These are phyloP conservation scores for Diaporthe velutina DNA, from an alignment of 2,329 filamentous ascomycete species.

Conservation along the genomic window DNA sequence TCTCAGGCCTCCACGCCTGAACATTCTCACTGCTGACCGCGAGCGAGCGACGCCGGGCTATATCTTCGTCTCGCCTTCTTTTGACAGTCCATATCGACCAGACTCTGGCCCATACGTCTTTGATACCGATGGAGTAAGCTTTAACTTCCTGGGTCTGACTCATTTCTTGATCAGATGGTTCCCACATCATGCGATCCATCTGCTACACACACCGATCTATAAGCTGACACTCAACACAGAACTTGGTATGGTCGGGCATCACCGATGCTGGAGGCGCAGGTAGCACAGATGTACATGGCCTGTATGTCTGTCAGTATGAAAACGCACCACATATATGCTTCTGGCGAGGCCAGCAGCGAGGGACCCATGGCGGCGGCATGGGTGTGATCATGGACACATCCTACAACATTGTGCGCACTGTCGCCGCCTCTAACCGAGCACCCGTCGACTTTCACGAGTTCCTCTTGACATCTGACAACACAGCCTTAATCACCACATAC, in stretches of 20 bases:
- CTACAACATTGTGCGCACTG: constrained; percentile 32
- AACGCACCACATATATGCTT: constrained; percentile 29
- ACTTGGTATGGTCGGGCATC: constrained; percentile 31
- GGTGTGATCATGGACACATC: constrained; percentile 30
- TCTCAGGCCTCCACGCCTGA: constrained; percentile 32
- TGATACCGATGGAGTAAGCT: constrained; percentile 32
- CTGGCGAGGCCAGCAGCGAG: constrained; percentile 34
- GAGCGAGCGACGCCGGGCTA: constrained; percentile 29
- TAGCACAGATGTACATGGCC: constrained; percentile 7
- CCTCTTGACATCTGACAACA: constrained; percentile 21
- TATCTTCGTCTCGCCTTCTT: constrained; percentile 23
- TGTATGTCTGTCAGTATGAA: constrained; percentile 28
- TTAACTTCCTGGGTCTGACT: no score
- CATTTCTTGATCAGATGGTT: no score
- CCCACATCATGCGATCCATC: no score
- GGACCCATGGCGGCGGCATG: constrained; percentile 23
- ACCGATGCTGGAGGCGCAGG: constrained; percentile 14
- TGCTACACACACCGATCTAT: no score
- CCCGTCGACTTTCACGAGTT: constrained; percentile 34
- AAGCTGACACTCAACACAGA: constrained; percentile 6
- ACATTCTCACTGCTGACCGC: constrained; percentile 14
- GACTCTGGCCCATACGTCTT: constrained; percentile 36
- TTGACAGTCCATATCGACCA: constrained; percentile 23
- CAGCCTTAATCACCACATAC: constrained; percentile 31
- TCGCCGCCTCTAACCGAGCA: neutral